These are phyloP conservation scores for Erodium moschatum DNA, from an alignment of 441 rosid species.

Conservation along the genomic window DNA sequence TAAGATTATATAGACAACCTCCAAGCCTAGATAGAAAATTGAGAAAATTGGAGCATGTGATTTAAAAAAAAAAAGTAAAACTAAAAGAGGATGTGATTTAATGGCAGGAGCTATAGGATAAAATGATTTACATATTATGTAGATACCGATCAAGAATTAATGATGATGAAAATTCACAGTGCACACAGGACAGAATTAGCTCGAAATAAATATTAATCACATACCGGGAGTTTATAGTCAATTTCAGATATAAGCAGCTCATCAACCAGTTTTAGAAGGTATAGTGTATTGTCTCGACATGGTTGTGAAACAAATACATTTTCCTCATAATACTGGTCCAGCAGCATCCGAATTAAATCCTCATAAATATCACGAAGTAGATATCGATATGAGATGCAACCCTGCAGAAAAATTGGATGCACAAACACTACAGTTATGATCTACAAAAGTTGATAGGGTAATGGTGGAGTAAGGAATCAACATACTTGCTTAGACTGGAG, in stretches of 20 bases:
- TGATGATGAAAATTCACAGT: not conserved
- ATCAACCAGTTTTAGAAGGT: constrained; percentile 69
- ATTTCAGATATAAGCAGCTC: constrained; percentile 87
- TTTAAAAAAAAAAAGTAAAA: not conserved
- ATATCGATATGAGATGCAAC: constrained; percentile 41
- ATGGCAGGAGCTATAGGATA: too few species aligned
- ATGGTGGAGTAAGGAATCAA: constrained; percentile 19
- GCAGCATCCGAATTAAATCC: constrained; percentile 67
- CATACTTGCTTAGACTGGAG: constrained; percentile 67
- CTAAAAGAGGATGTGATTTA: constrained; percentile 12
- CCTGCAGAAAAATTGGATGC: constrained; percentile 36
- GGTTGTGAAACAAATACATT: constrained; percentile 83
- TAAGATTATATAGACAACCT: not conserved
- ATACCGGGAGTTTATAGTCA: constrained; percentile 73
- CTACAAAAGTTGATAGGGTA: constrained; percentile 12
- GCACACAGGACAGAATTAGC: not conserved
- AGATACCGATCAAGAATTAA: not conserved
- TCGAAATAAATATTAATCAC: constrained; percentile 7
- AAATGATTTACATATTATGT: too few species aligned
- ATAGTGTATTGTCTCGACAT: constrained; percentile 87
- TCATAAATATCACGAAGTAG: constrained; percentile 73
- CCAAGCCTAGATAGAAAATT: not conserved
- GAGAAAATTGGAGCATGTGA: not conserved
- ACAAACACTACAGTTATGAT: constrained; percentile 3
- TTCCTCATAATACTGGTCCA: constrained; percentile 68